These are phyloP conservation scores for Diplodia mutila DNA, from an alignment of 2,329 filamentous ascomycete species.

Conservation along the genomic window DNA sequence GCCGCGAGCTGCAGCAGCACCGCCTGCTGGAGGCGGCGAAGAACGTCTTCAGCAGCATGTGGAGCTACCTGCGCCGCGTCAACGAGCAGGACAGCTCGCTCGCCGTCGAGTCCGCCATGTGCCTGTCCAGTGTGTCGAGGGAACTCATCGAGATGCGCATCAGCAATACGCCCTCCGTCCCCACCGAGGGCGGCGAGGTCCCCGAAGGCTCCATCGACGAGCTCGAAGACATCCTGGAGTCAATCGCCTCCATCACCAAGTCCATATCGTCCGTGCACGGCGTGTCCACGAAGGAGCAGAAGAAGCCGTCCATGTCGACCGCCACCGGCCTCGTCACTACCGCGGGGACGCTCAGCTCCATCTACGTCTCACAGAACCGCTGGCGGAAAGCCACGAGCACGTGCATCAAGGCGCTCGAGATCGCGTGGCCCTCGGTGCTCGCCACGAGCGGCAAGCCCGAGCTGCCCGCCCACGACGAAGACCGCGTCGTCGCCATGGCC, in stretches of 20 bases:
- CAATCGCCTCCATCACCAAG: conserved; percentile 29
- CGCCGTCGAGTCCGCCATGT: conserved; percentile 32
- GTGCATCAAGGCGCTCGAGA: conserved; percentile 32
- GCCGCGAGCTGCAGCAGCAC: neutral
- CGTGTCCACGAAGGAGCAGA: conserved; percentile 29
- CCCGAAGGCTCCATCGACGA: neutral
- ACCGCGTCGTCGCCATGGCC: conserved; percentile 28
- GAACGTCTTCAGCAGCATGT: conserved; percentile 47
- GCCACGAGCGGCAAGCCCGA: conserved; percentile 44
- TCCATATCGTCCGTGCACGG: too few relatives aligned
- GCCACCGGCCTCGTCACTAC: conserved; percentile 35
- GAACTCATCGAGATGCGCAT: neutral
- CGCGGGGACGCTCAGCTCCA: conserved; percentile 32
- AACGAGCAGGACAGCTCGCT: conserved; percentile 30
- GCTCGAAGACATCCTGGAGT: conserved; percentile 32
- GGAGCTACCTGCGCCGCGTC: conserved; percentile 44
- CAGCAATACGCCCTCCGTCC: neutral
- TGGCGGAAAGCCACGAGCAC: conserved; percentile 32
- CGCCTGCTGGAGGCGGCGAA: neutral
- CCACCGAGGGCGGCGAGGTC: neutral
- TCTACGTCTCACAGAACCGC: conserved; percentile 33
- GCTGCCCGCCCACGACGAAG: conserved; percentile 52
- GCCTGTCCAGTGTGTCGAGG: conserved; percentile 24
- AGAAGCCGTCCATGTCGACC: conserved; percentile 29
- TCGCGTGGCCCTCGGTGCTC: conserved; percentile 40